Evolutionary conservation across 768 basidiomycete species (phyloP).

Genomic region (Terana coerulea): DNA sequence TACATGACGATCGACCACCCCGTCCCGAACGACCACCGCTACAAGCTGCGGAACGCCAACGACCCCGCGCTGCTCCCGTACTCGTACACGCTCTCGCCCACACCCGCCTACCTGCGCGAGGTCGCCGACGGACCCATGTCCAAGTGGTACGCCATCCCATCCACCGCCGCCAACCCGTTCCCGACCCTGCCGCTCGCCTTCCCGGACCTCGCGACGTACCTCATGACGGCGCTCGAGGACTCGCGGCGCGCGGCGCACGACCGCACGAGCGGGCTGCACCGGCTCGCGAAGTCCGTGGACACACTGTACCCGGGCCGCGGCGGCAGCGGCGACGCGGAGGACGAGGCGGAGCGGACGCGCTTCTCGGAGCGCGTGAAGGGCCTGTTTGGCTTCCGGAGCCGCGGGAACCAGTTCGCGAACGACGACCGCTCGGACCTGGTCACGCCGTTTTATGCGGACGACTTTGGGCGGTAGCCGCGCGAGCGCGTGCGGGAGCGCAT

Average conservation of each 20-base stretch:
- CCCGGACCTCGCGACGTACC: slow-evolving; percentile 71
- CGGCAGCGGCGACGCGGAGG: slow-evolving; percentile 29
- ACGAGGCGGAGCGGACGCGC: slow-evolving; percentile 36
- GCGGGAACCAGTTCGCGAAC: slow-evolving; percentile 52
- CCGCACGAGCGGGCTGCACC: slow-evolving; percentile 55
- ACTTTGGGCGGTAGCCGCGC: slow-evolving; percentile 44
- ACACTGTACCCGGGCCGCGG: slow-evolving; percentile 56
- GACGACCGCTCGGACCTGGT: slow-evolving; percentile 81
- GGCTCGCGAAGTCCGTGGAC: slow-evolving; percentile 68
- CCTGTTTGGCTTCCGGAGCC: slow-evolving; percentile 50
- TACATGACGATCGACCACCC: slow-evolving; percentile 78
- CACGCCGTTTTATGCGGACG: slow-evolving; percentile 76
- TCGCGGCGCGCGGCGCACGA: slow-evolving; percentile 59
- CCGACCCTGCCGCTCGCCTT: slow-evolving; percentile 73
- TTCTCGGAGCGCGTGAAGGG: slow-evolving; percentile 57
- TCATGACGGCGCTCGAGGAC: slow-evolving; percentile 66
- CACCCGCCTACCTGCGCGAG: slow-evolving; percentile 62
- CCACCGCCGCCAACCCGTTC: slow-evolving; percentile 52
- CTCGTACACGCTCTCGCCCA: slow-evolving; percentile 59
- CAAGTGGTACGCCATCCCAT: slow-evolving; percentile 70
- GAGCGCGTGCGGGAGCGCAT: neutral
- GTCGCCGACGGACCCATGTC: slow-evolving; percentile 58
- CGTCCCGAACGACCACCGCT: slow-evolving; percentile 42
- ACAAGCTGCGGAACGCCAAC: slow-evolving; percentile 44
- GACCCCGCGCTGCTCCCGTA: slow-evolving; percentile 69